phyloP scores from a whole-genome alignment of 2,329 filamentous ascomycete genomes.

The Ilyonectria mors-panacis region DNA sequence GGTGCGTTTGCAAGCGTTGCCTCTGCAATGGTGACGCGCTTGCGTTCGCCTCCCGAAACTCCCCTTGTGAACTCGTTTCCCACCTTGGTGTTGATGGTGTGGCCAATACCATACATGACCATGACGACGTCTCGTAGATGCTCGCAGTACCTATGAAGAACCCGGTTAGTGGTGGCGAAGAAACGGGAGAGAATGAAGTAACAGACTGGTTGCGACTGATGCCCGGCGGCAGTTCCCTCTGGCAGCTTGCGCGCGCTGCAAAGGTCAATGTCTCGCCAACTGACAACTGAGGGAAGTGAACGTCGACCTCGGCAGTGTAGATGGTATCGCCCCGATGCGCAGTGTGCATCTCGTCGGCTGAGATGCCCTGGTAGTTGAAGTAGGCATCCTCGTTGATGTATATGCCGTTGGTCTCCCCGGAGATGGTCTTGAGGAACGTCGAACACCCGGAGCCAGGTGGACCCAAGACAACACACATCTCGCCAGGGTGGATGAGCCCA shows the following conservation, averaged over 20 bases:
- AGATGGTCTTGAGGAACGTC: conserved; percentile 22
- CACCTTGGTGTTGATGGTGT: conserved; percentile 79
- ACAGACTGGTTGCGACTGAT: conserved; percentile 13
- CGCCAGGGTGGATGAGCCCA: conserved; percentile 16
- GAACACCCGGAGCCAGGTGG: conserved; percentile 16
- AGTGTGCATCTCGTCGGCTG: conserved; percentile 18
- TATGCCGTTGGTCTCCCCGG: conserved; percentile 16
- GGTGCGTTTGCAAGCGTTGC: conserved; percentile 68
- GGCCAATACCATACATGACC: conserved; percentile 77
- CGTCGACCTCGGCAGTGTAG: conserved; percentile 20
- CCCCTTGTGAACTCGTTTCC: conserved; percentile 78
- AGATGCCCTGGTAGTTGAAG: conserved; percentile 25
- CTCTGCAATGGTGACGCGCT: conserved; percentile 82
- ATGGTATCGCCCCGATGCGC: conserved; percentile 15
- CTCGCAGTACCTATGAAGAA: conserved; percentile 12
- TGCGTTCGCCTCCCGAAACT: conserved; percentile 82
- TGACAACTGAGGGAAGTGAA: conserved; percentile 20
- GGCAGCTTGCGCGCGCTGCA: conserved; percentile 16
- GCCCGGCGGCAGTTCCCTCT: background rate
- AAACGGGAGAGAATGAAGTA: too few species aligned
- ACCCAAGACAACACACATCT: conserved; percentile 20
- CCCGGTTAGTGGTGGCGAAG: background rate
- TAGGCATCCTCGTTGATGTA: conserved; percentile 2
- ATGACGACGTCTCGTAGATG: conserved; percentile 75
- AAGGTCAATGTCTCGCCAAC: conserved; percentile 22